Conservation (phyloP, 257 asterid species). For the Ophiorrhiza pumila region DNA sequence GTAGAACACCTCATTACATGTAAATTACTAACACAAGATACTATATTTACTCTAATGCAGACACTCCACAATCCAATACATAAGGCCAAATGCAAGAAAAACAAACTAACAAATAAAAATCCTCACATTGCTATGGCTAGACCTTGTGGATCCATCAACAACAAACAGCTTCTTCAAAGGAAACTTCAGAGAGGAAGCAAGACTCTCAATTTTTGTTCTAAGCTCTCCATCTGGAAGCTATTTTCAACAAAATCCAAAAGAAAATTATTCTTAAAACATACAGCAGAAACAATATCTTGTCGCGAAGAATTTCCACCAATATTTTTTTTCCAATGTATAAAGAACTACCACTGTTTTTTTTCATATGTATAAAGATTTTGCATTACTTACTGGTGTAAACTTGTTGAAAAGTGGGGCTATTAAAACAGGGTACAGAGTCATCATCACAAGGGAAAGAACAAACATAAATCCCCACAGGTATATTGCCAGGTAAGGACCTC, state of each 20-base stretch:
- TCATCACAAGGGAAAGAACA: conserved; percentile 81
- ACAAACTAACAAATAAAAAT: conserved; percentile 12
- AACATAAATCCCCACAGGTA: conserved; percentile 94
- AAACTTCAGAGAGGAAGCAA: conserved; percentile 84
- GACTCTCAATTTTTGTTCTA: conserved; percentile 75
- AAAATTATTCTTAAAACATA: not conserved
- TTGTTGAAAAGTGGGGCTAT: conserved; percentile 99
- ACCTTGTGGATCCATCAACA: conserved; percentile 98
- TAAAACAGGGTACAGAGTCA: conserved; percentile 88
- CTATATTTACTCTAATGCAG: not conserved
- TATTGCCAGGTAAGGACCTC: conserved; percentile 97
- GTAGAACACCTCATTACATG: too few relatives aligned
- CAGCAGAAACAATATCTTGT: not conserved
- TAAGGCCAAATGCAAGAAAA: conserved; percentile 7
- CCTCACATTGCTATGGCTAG: conserved; percentile 98
- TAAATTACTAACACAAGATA: not conserved
- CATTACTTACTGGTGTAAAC: conserved; percentile 77
- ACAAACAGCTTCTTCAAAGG: conserved; percentile 91
- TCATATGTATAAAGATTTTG: not conserved
- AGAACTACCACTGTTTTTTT: not conserved
- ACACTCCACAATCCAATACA: not conserved
- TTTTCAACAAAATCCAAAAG: conserved; percentile 19
- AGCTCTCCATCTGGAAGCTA: conserved; percentile 95
- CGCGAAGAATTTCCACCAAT: not conserved
- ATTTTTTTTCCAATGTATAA: not conserved